These are phyloP conservation scores for Aspergillus chevalieri DNA, from an alignment of 2,329 filamentous ascomycete species.

Conservation along the genomic window DNA sequence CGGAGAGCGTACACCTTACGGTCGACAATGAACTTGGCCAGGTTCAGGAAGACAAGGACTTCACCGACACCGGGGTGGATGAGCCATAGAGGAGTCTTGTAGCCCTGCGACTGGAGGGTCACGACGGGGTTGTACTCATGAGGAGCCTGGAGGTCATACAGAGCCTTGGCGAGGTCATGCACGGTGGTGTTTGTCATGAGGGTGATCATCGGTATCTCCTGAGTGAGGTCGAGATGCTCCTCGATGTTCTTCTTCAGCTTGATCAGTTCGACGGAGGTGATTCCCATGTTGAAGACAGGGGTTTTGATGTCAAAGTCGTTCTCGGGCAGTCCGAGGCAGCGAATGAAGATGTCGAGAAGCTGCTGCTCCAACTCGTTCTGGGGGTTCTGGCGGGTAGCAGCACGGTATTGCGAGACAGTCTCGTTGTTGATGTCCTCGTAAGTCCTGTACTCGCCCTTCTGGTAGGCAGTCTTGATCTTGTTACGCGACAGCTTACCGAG, in stretches of 20 bases:
- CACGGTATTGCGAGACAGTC: constrained; percentile 2
- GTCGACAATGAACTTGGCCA: constrained; percentile 15
- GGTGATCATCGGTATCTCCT: constrained; percentile 33
- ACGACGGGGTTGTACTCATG: constrained; percentile 32
- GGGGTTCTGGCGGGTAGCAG: not conserved
- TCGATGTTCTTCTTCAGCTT: constrained; percentile 33
- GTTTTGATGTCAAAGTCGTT: constrained; percentile 11
- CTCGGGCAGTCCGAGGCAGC: constrained; percentile 4
- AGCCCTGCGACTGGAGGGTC: constrained; percentile 18
- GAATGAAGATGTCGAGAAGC: constrained; percentile 4
- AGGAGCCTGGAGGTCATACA: constrained; percentile 11
- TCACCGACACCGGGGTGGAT: constrained; percentile 37
- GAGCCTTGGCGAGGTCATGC: constrained; percentile 33
- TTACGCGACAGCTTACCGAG: constrained; percentile 14
- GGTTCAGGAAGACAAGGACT: constrained; percentile 32
- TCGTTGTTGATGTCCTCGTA: constrained; percentile 8
- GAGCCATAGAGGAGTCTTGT: constrained; percentile 28
- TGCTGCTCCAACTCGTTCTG: constrained; percentile 4
- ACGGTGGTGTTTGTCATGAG: constrained; percentile 38
- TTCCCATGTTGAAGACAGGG: constrained; percentile 23
- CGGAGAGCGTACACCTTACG: constrained; percentile 11
- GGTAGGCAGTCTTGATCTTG: constrained; percentile 22
- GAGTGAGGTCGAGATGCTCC: constrained; percentile 14
- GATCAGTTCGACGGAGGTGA: constrained; percentile 37
- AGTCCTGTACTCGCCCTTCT: constrained; percentile 43